Percentiles rank a stretch among this genome's conserved stretches.
Evolutionary conservation across 306 rosid species (phyloP).

Genomic region (Cucumis melo): DNA sequence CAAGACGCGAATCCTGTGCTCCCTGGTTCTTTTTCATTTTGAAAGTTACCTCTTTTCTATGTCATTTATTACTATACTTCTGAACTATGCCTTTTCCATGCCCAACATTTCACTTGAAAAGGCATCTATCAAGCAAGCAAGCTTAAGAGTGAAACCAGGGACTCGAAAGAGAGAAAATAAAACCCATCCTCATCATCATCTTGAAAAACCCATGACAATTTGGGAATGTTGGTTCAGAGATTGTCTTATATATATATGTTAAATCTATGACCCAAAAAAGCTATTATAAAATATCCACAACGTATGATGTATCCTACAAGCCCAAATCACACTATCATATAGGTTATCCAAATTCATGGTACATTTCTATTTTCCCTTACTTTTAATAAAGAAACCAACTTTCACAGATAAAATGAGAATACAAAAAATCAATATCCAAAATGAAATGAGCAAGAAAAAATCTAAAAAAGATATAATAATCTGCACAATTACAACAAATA

Average conservation of each 20-base stretch:
- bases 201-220: not conserved
- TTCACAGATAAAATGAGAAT: not conserved
- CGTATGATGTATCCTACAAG: not conserved
- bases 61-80: not conserved
- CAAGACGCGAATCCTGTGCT: not conserved
- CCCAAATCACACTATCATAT: not conserved
- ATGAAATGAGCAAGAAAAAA: not conserved
- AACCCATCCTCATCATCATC: not conserved
- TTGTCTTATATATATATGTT: not conserved
- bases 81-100: not conserved
- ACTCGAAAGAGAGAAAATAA: not conserved
- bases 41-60: not conserved
- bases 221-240: not conserved
- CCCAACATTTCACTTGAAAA: not conserved
- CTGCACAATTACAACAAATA: not conserved
- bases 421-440: not conserved
- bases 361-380: not conserved
- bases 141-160: not conserved
- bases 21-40: not conserved
- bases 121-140: not conserved
- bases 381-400: not conserved
- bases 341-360: not conserved
- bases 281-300: not conserved
- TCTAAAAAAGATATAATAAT: not conserved
- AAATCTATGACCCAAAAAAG: not conserved